Evolutionary conservation across 2,329 filamentous ascomycete genomes (phyloP), one percentile per base, ranked within the genome.

Genomic region (Cladosporium phlei): DNA sequence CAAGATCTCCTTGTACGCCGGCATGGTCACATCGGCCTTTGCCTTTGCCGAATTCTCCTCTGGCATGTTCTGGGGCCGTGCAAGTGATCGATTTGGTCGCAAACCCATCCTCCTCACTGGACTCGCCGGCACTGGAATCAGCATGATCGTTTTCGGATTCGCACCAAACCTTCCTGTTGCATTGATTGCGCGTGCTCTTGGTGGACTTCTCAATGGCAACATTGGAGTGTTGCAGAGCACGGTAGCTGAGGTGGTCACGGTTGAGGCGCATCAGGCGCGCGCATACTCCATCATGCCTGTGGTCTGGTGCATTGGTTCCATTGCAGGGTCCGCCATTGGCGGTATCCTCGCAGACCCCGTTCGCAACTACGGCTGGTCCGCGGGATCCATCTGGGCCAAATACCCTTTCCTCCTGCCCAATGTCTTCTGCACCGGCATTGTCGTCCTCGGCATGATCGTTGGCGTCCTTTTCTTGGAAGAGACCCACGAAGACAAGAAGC

Each of bases 211-310:
- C 57, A 98, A 98, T 64, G 93, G 93, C 52, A 97, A 97, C 67
- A 95, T 96, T 61, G 91, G 90, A 38, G 91, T 96, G 3, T 75
- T 97, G 56, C 88, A 96, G 65, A 97, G 91, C 5, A 97, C 91
- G 0, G 89, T 98, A 28, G 88, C 88, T 14, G 93, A 98, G 66
- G 77, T 98, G 50, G 85, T 97, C 20, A 95, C 88, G 3, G 84
- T 86, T 50, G 95, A 95, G 69, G 86, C 91, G 66, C 89, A 97
- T 65, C 90, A 97, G 66, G 86, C 90, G 56, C 87, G 88, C 58
- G 93, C 91, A 39, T 98, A 95, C 69, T 88, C 91, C 10, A 90
- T 97, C 57, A 96, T 98, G 89, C 93, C 93, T 5, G 88, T 95
- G 64, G 88, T 97, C 20, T 98, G 93, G 93, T 96, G 90, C 64